These are phyloP conservation scores for Glebionis coronaria DNA, from an alignment of 129 eudicot species.

Conservation along the genomic window DNA sequence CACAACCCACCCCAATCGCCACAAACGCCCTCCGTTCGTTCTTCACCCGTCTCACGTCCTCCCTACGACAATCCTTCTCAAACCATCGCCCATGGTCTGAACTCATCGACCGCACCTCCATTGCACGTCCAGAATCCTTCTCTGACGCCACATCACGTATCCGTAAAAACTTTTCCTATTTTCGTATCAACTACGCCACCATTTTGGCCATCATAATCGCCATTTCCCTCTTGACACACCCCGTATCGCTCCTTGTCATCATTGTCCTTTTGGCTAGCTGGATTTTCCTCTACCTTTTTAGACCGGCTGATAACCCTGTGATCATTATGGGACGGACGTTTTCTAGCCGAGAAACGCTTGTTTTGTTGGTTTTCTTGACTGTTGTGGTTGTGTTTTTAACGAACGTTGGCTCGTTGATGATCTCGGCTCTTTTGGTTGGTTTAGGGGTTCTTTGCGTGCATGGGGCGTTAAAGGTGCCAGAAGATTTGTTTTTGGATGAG, in stretches of 20 bases:
- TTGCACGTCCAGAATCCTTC: slow-evolving; percentile 68
- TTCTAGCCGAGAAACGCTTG: slow-evolving; percentile 63
- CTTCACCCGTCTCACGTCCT: slow-evolving; percentile 53
- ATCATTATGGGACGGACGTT: slow-evolving; percentile 56
- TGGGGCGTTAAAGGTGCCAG: slow-evolving; percentile 74
- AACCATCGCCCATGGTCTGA: slow-evolving; percentile 88
- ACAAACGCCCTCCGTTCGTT: slow-evolving; percentile 70
- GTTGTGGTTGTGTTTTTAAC: slow-evolving; percentile 66
- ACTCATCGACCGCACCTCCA: slow-evolving; percentile 68
- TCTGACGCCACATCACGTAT: slow-evolving; percentile 76
- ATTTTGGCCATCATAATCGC: slow-evolving; percentile 48
- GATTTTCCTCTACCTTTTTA: slow-evolving; percentile 67
- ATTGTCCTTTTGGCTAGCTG: slow-evolving; percentile 65
- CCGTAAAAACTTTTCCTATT: slow-evolving; percentile 74
- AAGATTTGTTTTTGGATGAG: slow-evolving; percentile 74
- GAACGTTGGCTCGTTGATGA: slow-evolving; percentile 65
- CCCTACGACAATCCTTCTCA: slow-evolving; percentile 62
- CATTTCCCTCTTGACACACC: slow-evolving; percentile 75
- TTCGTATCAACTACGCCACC: slow-evolving; percentile 73
- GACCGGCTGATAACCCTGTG: slow-evolving; percentile 61
- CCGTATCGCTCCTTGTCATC: slow-evolving; percentile 70
- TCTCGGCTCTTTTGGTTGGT: slow-evolving; percentile 65
- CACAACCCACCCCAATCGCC: slow-evolving; percentile 28
- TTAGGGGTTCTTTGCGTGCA: slow-evolving; percentile 54
- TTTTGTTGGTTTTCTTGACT: slow-evolving; percentile 48